Evolutionary conservation across 148 eudicot species (phyloP).

Genomic region (Selenicereus undatus): DNA sequence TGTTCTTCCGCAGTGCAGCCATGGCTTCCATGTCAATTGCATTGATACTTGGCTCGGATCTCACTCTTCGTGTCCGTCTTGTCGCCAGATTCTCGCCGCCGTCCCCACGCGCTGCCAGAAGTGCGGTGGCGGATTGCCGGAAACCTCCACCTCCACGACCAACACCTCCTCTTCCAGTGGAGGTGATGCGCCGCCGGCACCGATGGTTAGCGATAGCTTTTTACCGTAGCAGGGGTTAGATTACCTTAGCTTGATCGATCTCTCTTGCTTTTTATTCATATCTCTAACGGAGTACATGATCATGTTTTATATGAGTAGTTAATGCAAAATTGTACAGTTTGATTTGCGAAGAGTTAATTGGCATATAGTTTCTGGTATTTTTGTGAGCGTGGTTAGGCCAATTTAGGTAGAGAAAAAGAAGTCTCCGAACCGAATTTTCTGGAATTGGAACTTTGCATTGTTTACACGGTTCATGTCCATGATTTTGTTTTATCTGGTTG

Average conservation of each 20-base stretch:
- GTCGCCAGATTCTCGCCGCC: constrained; percentile 58
- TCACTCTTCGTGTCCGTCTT: constrained; percentile 85
- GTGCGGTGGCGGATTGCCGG: constrained; percentile 37
- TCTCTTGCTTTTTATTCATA: neutral
- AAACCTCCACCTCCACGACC: constrained; percentile 1
- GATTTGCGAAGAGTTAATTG: constrained; percentile 1
- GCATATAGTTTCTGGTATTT: neutral
- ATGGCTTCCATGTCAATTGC: constrained; percentile 64
- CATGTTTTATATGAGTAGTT: neutral
- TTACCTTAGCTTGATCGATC: neutral
- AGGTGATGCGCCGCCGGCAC: neutral
- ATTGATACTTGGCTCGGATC: constrained; percentile 79
- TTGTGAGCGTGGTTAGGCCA: neutral
- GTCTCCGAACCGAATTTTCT: neutral
- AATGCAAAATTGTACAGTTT: neutral
- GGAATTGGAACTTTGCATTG: constrained; percentile 1
- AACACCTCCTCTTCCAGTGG: neutral
- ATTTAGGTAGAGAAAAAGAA: neutral
- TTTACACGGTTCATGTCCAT: neutral
- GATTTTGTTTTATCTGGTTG: too few species aligned
- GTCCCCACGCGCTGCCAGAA: constrained; percentile 25
- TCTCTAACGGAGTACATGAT: neutral
- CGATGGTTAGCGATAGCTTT: constrained; percentile 16
- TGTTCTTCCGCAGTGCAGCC: constrained; percentile 73
- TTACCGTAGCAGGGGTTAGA: constrained; percentile 20